phyloP scores from a whole-genome alignment of 2,329 filamentous ascomycete species.

The Elsinoe necatrix region DNA sequence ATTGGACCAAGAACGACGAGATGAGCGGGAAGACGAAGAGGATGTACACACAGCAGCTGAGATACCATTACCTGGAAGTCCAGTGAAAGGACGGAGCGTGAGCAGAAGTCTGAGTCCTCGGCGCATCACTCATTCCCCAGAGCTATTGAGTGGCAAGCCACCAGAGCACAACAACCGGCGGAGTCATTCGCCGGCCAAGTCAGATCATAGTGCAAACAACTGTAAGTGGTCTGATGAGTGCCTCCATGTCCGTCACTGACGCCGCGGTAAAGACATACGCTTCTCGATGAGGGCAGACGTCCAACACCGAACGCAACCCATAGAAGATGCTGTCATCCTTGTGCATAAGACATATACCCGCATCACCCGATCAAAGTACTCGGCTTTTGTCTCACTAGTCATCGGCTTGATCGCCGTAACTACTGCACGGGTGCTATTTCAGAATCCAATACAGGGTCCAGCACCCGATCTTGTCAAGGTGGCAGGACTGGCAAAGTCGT shows the following conservation, averaged over 20 bases:
- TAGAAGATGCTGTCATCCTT: slow-evolving; percentile 62
- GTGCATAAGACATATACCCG: slow-evolving; percentile 51
- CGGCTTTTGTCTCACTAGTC: slow-evolving; percentile 54
- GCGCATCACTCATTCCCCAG: slow-evolving; percentile 7
- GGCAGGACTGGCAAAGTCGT: slow-evolving; percentile 77
- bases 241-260: slow-evolving; percentile 16
- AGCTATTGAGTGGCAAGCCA: slow-evolving; percentile 16
- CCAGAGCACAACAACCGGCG: slow-evolving; percentile 11
- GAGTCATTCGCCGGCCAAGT: slow-evolving; percentile 15
- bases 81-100: slow-evolving; percentile 30
- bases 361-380: slow-evolving; percentile 62
- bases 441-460: slow-evolving; percentile 57
- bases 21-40: slow-evolving; percentile 42
- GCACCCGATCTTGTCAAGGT: slow-evolving; percentile 86
- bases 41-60: slow-evolving; percentile 26
- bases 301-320: slow-evolving; percentile 75
- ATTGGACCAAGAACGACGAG: slow-evolving; percentile 52
- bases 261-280: slow-evolving; percentile 58
- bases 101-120: slow-evolving; percentile 23
- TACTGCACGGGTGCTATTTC: slow-evolving; percentile 56
- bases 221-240: slow-evolving; percentile 25
- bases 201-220: slow-evolving; percentile 24
- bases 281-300: slow-evolving; percentile 83
- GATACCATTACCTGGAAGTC: slow-evolving; percentile 53
- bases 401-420: slow-evolving; percentile 57